These are phyloP conservation scores for Collybia sp. DNA, from an alignment of 768 basidiomycete genomes.

Conservation along the genomic window DNA sequence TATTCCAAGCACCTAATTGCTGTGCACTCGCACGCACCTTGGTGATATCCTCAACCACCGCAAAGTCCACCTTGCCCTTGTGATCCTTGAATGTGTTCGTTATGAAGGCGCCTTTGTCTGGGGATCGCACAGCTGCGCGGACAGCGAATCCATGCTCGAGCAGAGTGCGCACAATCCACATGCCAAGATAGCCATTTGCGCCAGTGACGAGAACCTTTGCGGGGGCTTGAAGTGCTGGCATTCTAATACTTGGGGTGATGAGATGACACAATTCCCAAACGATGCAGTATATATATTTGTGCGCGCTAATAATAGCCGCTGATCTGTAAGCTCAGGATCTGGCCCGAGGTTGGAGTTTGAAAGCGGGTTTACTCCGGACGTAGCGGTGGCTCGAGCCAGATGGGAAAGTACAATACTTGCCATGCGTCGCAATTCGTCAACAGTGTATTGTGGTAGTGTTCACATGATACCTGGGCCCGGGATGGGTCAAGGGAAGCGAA, in stretches of 20 bases:
- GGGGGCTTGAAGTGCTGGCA: constrained; percentile 15
- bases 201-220: constrained; percentile 24
- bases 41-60: constrained; percentile 68
- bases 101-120: not conserved
- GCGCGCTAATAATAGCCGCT: too few species aligned
- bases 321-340: too few species aligned
- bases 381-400: too few species aligned
- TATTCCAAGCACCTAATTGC: not conserved
- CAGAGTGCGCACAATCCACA: constrained; percentile 21
- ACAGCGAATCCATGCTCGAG: constrained; percentile 23
- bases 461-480: too few species aligned
- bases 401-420: too few species aligned
- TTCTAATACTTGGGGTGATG: not conserved
- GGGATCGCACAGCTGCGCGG: constrained; percentile 20
- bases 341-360: too few species aligned
- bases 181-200: constrained; percentile 24
- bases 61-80: constrained; percentile 57
- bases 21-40: constrained; percentile 15
- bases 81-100: constrained; percentile 35
- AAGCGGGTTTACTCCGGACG: too few species aligned
- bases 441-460: too few species aligned
- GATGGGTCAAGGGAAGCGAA: too few species aligned
- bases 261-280: too few species aligned
- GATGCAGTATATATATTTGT: too few species aligned
- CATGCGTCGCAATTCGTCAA: too few species aligned